Evolutionary conservation across 768 basidiomycete genomes (phyloP), one percentile per base, ranked within the genome.

Genomic region (Leccinellum rugosiceps): DNA sequence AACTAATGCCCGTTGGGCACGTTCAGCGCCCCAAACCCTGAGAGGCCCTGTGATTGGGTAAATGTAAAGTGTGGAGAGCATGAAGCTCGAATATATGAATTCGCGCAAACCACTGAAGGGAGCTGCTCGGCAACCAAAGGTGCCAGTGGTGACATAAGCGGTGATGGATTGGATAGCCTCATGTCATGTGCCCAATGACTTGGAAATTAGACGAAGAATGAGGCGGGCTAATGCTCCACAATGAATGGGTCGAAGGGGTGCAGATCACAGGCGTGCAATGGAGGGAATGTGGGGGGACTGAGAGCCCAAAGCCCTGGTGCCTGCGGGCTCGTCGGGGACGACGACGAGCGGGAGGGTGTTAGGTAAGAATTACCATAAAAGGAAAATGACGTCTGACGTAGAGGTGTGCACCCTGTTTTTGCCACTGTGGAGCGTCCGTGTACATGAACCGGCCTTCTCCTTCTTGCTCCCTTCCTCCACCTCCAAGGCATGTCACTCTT

Each of bases 331-430:
- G 38, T 30, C 26, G 51, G 28, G 51, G 19, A 3, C 44, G 51
- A 44, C 41, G 57, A 52, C 31, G 58, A 56, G 50, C 48, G 49
- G 56, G 44, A 38, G 43, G 31, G 32, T 50, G 55, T 52, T 43
- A 57, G 47, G 57, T 57, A 50, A 58, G 13, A 4, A 13, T 5
- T 51, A 6, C 55, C 30, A 58, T 52, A 66, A 58, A 60, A 59
- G 58, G 66, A 17, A 47, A 50, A 71, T 71, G 70, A 71, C 68
- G 71, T 71, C 70, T 70, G 68, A 72, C 62, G 58, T 61, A 51
- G 65, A 54, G 43, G 69, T 70, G 71, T 31, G 69, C 71, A 73
- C 70, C 70, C 70, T 65, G 68, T 71, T 73, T 71, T 71, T 62
- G 65, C 69, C 64, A 62, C 56, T 71, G 70, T 71, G 70, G 70